Evolutionary conservation across 306 rosid species (phyloP).

Genomic region (Argentina anserina): DNA sequence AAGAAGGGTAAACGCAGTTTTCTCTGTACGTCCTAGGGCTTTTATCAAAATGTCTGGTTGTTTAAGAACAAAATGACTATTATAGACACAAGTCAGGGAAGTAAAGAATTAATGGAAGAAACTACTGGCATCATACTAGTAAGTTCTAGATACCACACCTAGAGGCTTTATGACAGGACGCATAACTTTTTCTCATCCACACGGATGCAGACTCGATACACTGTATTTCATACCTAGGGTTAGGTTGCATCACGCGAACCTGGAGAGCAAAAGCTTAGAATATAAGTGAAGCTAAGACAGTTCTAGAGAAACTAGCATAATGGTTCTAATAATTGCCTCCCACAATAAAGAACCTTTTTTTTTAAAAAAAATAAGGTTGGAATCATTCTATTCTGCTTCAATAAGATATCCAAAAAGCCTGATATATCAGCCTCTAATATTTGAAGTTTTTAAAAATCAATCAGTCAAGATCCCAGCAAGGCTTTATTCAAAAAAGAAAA

Average conservation of each 20-base stretch:
- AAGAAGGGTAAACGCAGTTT: not conserved
- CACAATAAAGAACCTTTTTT: not conserved
- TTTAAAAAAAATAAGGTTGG: too few relatives aligned
- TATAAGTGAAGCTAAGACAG: not conserved
- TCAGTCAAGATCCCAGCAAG: not conserved
- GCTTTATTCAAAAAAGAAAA: too few relatives aligned
- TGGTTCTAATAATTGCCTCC: not conserved
- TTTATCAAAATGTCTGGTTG: not conserved
- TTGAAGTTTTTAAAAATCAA: not conserved
- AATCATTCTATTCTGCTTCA: not conserved
- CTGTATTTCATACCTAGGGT: not conserved
- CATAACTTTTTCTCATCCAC: not conserved
- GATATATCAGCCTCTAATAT: not conserved
- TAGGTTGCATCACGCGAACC: not conserved
- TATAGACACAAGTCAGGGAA: not conserved
- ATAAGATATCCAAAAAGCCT: not conserved
- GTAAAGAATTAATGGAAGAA: not conserved
- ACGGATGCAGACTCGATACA: not conserved
- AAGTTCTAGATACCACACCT: not conserved
- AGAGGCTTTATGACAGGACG: not conserved
- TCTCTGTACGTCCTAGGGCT: not conserved
- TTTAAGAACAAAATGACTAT: not conserved
- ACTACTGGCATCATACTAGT: not conserved
- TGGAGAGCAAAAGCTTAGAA: not conserved
- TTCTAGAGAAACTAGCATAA: not conserved